A percentile compares a stretch with the other conserved stretches of the same genome.
These are phyloP conservation scores for Canariomyces notabilis DNA, from an alignment of 2,329 filamentous ascomycete species.

Conservation along the genomic window DNA sequence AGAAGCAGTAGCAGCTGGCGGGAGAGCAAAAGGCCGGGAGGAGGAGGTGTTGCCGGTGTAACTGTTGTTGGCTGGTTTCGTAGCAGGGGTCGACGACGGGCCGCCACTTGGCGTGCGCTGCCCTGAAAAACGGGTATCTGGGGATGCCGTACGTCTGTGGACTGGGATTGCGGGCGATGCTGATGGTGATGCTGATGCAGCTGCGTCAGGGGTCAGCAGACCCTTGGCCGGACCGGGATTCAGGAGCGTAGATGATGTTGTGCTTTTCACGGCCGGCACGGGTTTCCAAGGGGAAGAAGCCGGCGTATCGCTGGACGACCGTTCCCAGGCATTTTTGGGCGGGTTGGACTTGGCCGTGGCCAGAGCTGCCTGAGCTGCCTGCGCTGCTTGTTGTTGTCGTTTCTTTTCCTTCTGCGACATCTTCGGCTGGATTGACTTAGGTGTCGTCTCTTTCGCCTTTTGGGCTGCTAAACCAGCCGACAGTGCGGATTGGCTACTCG, in stretches of 20 bases:
- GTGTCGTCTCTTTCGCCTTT: constrained; percentile 35
- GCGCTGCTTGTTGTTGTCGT: constrained; percentile 61
- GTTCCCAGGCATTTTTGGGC: constrained; percentile 43
- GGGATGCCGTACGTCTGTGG: constrained; percentile 50
- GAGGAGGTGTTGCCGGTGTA: constrained; percentile 4
- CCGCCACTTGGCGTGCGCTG: constrained; percentile 37
- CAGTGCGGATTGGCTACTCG: constrained; percentile 45
- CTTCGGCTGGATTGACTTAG: constrained; percentile 47
- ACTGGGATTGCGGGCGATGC: constrained; percentile 28
- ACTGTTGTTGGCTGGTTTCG: constrained; percentile 18
- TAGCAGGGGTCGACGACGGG: constrained; percentile 22
- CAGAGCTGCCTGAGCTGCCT: constrained; percentile 24
- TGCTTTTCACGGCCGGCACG: constrained; percentile 42
- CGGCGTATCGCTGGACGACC: constrained; percentile 34
- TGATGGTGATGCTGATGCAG: constrained; percentile 29
- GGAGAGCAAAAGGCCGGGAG: too few relatives aligned
- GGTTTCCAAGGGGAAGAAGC: constrained; percentile 62
- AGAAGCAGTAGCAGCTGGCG: too few relatives aligned
- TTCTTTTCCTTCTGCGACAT: constrained; percentile 92
- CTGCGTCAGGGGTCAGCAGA: constrained; percentile 39
- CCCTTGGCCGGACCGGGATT: constrained; percentile 32
- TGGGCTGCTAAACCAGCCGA: constrained; percentile 51
- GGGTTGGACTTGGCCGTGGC: constrained; percentile 20
- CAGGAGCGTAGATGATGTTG: constrained; percentile 40
- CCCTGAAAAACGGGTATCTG: constrained; percentile 58